Evolutionary conservation across 2,329 filamentous ascomycete species (phyloP).

Genomic region (Trichoderma harzianum): DNA sequence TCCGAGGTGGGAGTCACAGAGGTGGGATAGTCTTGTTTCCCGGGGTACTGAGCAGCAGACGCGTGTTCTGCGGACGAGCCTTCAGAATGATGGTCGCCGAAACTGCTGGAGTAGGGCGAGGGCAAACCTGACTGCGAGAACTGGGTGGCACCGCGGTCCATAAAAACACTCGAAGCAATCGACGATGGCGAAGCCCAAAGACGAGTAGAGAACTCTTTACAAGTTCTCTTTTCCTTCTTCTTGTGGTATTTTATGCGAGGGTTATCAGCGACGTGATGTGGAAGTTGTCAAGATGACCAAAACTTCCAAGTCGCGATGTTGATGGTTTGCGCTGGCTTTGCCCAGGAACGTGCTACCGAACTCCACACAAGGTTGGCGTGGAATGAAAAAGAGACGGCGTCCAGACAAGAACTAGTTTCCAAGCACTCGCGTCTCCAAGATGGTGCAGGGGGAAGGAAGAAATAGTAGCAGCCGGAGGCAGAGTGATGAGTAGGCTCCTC

Average conservation of each 20-base stretch:
- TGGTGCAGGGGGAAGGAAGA: slow-evolving; percentile 23
- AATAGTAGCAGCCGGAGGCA: slow-evolving; percentile 7
- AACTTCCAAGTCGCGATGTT: slow-evolving; percentile 30
- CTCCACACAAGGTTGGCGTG: slow-evolving; percentile 30
- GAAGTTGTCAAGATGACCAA: slow-evolving; percentile 25
- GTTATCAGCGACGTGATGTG: slow-evolving; percentile 16
- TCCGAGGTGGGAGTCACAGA: slow-evolving; percentile 85
- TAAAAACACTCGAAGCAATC: slow-evolving; percentile 32
- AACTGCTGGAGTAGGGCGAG: slow-evolving; percentile 64
- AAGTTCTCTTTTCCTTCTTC: background rate
- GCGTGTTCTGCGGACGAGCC: slow-evolving; percentile 82
- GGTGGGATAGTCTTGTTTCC: slow-evolving; percentile 73
- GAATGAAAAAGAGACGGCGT: slow-evolving; percentile 25
- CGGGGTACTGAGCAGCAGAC: slow-evolving; percentile 86
- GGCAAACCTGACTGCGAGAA: slow-evolving; percentile 88
- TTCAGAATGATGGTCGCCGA: slow-evolving; percentile 76
- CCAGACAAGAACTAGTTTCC: slow-evolving; percentile 33
- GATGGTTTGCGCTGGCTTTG: slow-evolving; percentile 30
- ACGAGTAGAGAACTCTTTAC: slow-evolving; percentile 6
- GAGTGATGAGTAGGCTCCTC: slow-evolving; percentile 25
- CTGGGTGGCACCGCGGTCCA: slow-evolving; percentile 65
- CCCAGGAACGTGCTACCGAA: slow-evolving; percentile 34
- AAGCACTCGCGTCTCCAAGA: slow-evolving; percentile 30
- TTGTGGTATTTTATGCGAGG: background rate
- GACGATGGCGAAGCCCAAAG: slow-evolving; percentile 16